phyloP scores from a whole-genome alignment of 257 asterid genomes.

The Phtheirospermum japonicum region DNA sequence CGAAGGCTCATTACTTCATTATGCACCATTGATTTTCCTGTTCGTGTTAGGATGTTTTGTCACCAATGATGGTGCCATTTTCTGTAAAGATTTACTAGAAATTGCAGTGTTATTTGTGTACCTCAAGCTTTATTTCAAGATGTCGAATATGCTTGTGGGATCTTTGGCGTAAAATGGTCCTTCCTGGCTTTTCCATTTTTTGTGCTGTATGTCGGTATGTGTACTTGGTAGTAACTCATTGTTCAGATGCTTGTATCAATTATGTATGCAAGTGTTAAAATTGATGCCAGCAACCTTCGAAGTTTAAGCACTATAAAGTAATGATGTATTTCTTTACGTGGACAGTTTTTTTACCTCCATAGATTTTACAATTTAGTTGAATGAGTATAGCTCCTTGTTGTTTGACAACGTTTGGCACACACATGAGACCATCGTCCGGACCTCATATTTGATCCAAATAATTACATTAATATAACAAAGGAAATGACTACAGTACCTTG shows the following conservation, averaged over 20 bases:
- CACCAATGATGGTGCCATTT: constrained; percentile 5
- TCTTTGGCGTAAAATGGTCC: too few species aligned
- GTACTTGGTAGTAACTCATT: too few species aligned
- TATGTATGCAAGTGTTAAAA: not conserved
- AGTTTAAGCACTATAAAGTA: not conserved
- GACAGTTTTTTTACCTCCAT: not conserved
- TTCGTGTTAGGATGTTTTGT: constrained; percentile 6
- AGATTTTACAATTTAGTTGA: not conserved
- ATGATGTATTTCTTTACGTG: not conserved
- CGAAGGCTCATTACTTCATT: constrained; percentile 17
- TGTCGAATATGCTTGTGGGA: too few species aligned
- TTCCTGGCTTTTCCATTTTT: too few species aligned
- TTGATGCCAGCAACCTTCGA: not conserved
- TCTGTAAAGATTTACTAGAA: constrained; percentile 20
- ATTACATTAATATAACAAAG: too few species aligned
- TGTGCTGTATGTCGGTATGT: too few species aligned
- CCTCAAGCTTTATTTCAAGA: not conserved
- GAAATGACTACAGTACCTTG: not conserved
- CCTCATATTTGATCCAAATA: too few species aligned
- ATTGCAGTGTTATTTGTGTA: constrained; percentile 19
- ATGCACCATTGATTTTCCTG: constrained; percentile 9
- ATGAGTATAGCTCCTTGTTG: too few species aligned
- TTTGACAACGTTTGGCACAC: not conserved
- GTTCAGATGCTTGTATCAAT: not conserved
- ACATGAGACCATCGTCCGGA: too few species aligned